Evolutionary conservation across 768 basidiomycete genomes (phyloP).

Genomic region (Hortiboletus campestris): DNA sequence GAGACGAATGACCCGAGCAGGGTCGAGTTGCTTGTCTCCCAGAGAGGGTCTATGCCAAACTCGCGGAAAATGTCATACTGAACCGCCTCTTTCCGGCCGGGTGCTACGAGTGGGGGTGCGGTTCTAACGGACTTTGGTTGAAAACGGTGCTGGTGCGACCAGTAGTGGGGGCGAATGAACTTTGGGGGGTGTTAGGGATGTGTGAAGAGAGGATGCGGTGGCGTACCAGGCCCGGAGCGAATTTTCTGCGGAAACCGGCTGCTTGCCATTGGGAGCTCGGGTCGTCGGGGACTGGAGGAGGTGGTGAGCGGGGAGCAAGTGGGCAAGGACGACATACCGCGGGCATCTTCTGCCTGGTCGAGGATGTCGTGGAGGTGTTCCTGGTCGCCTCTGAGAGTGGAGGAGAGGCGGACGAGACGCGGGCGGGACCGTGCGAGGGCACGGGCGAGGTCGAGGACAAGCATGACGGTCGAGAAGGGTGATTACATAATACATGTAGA

Average conservation of each 20-base stretch:
- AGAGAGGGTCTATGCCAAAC: constrained; percentile 69
- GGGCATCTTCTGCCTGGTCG: constrained; percentile 21
- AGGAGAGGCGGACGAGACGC: constrained; percentile 5
- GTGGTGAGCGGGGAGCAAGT: background rate
- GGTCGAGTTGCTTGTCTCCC: constrained; percentile 58
- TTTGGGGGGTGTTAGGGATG: constrained; percentile 13
- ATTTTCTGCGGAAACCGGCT: constrained; percentile 28
- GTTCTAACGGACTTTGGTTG: constrained; percentile 18
- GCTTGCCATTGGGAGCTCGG: constrained; percentile 18
- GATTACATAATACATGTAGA: constrained; percentile 9
- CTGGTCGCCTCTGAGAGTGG: constrained; percentile 26
- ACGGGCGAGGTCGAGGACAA: constrained; percentile 13
- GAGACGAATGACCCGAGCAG: constrained; percentile 61
- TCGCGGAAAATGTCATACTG: constrained; percentile 68
- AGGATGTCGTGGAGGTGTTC: constrained; percentile 24
- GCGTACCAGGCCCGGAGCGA: constrained; percentile 23
- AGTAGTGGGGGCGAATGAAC: constrained; percentile 49
- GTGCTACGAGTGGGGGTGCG: constrained; percentile 50
- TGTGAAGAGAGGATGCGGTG: too few species aligned
- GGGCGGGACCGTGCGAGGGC: constrained; percentile 7
- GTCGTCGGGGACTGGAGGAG: constrained; percentile 4
- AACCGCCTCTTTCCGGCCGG: constrained; percentile 51
- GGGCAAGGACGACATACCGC: constrained; percentile 2
- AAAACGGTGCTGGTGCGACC: constrained; percentile 39
- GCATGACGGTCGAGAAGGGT: constrained; percentile 2